phyloP scores from a whole-genome alignment of 768 basidiomycete species.

The Favolaschia claudopus region DNA sequence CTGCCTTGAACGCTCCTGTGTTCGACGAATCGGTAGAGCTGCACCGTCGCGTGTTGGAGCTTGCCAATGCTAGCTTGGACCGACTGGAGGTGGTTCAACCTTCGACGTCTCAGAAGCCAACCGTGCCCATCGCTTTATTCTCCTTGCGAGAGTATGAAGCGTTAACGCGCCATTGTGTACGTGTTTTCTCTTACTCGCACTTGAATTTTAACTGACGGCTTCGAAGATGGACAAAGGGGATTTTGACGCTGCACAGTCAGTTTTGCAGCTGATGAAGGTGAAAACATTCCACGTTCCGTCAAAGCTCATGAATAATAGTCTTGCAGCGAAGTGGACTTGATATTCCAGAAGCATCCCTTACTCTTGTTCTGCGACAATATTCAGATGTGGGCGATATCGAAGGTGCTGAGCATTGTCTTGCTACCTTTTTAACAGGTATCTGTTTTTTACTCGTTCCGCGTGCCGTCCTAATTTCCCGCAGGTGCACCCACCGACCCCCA shows the following conservation, averaged over 20 bases:
- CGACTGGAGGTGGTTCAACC: slow-evolving; percentile 35
- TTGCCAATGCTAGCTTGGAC: slow-evolving; percentile 41
- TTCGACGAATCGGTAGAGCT: slow-evolving; percentile 16
- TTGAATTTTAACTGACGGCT: slow-evolving; percentile 6
- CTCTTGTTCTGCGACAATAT: slow-evolving; percentile 56
- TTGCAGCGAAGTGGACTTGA: slow-evolving; percentile 49
- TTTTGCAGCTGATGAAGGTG: slow-evolving; percentile 64
- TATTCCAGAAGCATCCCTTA: slow-evolving; percentile 50
- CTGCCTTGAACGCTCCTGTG: neutral
- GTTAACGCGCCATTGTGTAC: slow-evolving; percentile 57
- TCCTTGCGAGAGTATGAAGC: slow-evolving; percentile 62
- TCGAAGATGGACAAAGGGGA: slow-evolving; percentile 58
- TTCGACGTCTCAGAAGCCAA: slow-evolving; percentile 17
- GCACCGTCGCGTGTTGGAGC: slow-evolving; percentile 42
- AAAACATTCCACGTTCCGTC: neutral
- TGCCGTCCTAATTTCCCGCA: slow-evolving; percentile 17
- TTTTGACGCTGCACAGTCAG: slow-evolving; percentile 50
- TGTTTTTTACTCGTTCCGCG: neutral
- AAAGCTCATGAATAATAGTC: neutral
- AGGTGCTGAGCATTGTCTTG: slow-evolving; percentile 53
- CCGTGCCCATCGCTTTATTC: slow-evolving; percentile 54
- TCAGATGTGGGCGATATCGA: slow-evolving; percentile 52
- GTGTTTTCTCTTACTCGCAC: slow-evolving; percentile 28
- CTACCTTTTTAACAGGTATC: too few relatives aligned
- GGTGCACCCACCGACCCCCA: slow-evolving; percentile 59